Evolutionary conservation across 345 rosid genomes (phyloP), one percentile per base, ranked within the genome.

Genomic region (Heritiera fomes): DNA sequence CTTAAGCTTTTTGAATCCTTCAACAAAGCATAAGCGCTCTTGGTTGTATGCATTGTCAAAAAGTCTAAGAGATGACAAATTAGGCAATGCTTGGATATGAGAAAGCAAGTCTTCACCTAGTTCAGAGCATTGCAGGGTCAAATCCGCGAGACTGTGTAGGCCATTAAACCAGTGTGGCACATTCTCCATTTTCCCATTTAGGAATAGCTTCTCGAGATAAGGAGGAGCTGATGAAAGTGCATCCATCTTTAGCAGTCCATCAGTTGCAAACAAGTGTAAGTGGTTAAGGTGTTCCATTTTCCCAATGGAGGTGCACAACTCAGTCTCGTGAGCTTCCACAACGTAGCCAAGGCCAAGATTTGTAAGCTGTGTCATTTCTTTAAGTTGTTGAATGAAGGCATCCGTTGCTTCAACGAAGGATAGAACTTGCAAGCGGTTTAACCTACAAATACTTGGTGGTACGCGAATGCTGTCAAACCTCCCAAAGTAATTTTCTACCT

Each of bases 161-260:
- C 80, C 71, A 23, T 41, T 67, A 34, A 87, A 81, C 89, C 89
- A 87, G 4, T 15, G 60, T 13, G 87, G 85, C 30, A 85, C 76
- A 38, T 62, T 85, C 64, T 81, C 80, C 34, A 81, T 63, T 66
- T 79, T 87, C 45, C 87, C 88, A 30, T 71, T 74, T 8, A 83
- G 76, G 63, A 49, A 60, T 8, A 87, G 82, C 71, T 65, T 83
- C 52, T 80, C 79, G 47, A 87, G 80, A 30, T 73, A 45, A 45
- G 47, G 47, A 6, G 78, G 59, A 55, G 79, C 73, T 7, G 34
- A 59, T 20, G 18, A 15, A 53, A 50, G 55, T 2, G 55, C 55
- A 50, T 50, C 55, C 0, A 50, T 0, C 55, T 12, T 50, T 50
- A 50, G 55, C 0, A 4, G 43, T 12, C 0, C 55, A 15, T 13